Conservation (phyloP, 768 basidiomycete genomes). For the Psilocybe azurescens region DNA sequence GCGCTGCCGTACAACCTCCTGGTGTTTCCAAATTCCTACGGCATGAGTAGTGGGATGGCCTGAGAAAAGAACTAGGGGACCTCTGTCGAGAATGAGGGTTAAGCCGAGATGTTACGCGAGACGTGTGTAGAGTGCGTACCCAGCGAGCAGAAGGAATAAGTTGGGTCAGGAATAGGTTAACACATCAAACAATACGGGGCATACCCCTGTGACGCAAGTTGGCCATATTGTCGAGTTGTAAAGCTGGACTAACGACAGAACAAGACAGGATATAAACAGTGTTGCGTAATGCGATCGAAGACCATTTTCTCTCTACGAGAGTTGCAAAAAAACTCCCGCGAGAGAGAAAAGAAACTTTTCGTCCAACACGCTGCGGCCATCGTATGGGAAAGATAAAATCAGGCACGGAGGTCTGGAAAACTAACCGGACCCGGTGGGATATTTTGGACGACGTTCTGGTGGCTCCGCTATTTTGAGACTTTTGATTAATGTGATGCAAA, state of each 20-base stretch:
- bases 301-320: not conserved
- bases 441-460: not conserved
- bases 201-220: not conserved
- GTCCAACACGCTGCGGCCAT: not conserved
- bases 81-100: constrained; percentile 5
- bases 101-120: not conserved
- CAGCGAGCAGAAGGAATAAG: not conserved
- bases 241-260: not conserved
- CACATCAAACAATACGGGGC: not conserved
- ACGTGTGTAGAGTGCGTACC: not conserved
- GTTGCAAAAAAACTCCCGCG: not conserved
- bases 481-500: not conserved
- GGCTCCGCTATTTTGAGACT: constrained; percentile 1
- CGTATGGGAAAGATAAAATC: not conserved
- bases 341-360: constrained; percentile 1
- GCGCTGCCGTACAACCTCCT: not conserved
- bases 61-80: constrained; percentile 6
- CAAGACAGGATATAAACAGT: not conserved
- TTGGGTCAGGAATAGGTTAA: not conserved
- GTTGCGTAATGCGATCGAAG: constrained; percentile 6
- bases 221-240: not conserved
- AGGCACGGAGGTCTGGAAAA: not conserved
- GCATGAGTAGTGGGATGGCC: constrained; percentile 1
- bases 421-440: constrained; percentile 6
- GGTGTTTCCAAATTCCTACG: not conserved